These are phyloP conservation scores for Ceratocystiopsis sp. DNA, from an alignment of 2,329 filamentous ascomycete species.

Conservation along the genomic window DNA sequence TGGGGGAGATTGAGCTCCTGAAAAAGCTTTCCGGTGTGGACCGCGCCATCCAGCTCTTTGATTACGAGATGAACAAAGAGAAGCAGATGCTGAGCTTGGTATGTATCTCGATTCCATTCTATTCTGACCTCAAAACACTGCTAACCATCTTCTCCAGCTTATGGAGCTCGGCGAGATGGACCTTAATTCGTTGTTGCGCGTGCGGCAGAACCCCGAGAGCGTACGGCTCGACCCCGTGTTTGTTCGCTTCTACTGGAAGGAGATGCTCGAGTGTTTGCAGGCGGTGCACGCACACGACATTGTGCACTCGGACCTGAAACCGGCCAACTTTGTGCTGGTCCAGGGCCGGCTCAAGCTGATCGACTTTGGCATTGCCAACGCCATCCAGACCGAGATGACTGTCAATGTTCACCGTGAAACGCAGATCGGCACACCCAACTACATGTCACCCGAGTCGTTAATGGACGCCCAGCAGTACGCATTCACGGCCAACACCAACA, in stretches of 20 bases:
- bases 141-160: slow-evolving; percentile 32
- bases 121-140: not conserved
- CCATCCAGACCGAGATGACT: slow-evolving; percentile 87
- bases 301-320: slow-evolving; percentile 93
- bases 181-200: slow-evolving; percentile 67
- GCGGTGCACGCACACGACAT: slow-evolving; percentile 82
- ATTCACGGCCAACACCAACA: slow-evolving; percentile 21
- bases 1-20: slow-evolving; percentile 87
- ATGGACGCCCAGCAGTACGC: slow-evolving; percentile 57
- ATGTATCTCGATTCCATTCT: slow-evolving; percentile 19
- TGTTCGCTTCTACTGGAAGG: slow-evolving; percentile 96
- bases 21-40: slow-evolving; percentile 70
- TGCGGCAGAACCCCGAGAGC: slow-evolving; percentile 53
- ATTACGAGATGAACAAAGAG: slow-evolving; percentile 86
- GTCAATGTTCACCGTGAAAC: slow-evolving; percentile 94
- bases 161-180: slow-evolving; percentile 98
- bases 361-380: slow-evolving; percentile 96
- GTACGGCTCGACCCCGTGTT: slow-evolving; percentile 74
- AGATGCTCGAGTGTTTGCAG: slow-evolving; percentile 92
- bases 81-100: slow-evolving; percentile 78
- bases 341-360: slow-evolving; percentile 86
- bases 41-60: slow-evolving; percentile 75
- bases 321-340: slow-evolving; percentile 89
- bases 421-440: slow-evolving; percentile 91
- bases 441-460: slow-evolving; percentile 93